phyloP scores from a whole-genome alignment of 805 yeast genomes.

The Suhomyces kilbournensis region DNA sequence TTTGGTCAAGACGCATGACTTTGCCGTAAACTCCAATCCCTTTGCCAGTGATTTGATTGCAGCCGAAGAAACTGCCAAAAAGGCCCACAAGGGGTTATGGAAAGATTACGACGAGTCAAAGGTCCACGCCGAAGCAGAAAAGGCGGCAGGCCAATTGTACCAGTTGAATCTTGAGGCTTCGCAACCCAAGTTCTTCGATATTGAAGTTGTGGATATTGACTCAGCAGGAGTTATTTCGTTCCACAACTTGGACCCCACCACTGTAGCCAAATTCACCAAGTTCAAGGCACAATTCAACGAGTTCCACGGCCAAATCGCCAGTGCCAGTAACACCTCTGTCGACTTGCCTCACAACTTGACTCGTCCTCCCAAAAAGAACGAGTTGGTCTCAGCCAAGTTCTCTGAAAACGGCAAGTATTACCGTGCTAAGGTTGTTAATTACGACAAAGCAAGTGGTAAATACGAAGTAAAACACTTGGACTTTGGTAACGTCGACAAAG shows the following conservation, averaged over 20 bases:
- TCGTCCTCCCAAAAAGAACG: constrained; percentile 51
- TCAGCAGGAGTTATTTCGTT: constrained; percentile 43
- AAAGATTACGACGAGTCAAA: constrained; percentile 46
- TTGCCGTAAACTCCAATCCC: constrained; percentile 58
- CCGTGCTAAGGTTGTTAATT: constrained; percentile 52
- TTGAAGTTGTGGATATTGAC: constrained; percentile 51
- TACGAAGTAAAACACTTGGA: constrained; percentile 59
- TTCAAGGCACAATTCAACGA: constrained; percentile 50
- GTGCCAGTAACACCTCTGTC: constrained; percentile 34
- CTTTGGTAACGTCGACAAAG: constrained; percentile 53
- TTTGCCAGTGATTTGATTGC: constrained; percentile 51
- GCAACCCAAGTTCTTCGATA: constrained; percentile 48
- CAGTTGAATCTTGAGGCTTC: constrained; percentile 20
- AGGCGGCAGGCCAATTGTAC: constrained; percentile 16
- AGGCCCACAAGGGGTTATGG: constrained; percentile 65
- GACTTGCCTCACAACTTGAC: constrained; percentile 39
- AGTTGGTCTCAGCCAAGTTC: constrained; percentile 53
- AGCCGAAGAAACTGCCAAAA: constrained; percentile 63
- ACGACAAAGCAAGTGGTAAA: constrained; percentile 42
- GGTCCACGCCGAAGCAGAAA: constrained; percentile 31
- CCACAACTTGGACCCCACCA: constrained; percentile 41
- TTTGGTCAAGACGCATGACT: constrained; percentile 59
- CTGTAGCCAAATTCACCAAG: constrained; percentile 32
- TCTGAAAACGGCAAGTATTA: constrained; percentile 52
- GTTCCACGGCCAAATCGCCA: constrained; percentile 37